Percentiles rank a stretch among this genome's conserved stretches.
phyloP scores from a whole-genome alignment of 129 eudicot species.

The Gnaphalium uliginosum region DNA sequence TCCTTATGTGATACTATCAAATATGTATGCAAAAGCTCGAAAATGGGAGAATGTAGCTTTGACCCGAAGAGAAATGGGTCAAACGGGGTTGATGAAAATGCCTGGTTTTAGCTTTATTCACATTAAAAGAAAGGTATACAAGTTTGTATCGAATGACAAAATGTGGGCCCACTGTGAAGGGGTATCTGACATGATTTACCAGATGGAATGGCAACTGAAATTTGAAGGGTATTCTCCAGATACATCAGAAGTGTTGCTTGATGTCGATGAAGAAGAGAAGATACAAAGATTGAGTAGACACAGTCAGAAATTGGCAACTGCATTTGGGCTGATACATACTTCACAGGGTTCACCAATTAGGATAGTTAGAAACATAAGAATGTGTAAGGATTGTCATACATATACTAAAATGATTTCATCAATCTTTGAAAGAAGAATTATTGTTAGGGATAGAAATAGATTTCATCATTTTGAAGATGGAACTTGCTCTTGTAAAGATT shows the following conservation, averaged over 20 bases:
- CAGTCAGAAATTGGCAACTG: constrained; percentile 82
- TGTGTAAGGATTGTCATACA: constrained; percentile 86
- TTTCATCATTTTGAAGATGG: constrained; percentile 90
- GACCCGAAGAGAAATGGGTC: constrained; percentile 35
- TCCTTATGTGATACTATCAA: constrained; percentile 41
- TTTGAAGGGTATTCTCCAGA: constrained; percentile 58
- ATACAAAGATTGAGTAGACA: constrained; percentile 63
- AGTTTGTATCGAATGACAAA: constrained; percentile 40
- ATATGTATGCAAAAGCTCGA: constrained; percentile 48
- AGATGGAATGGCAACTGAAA: constrained; percentile 24
- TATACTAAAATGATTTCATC: constrained; percentile 72
- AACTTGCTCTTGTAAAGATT: constrained; percentile 77
- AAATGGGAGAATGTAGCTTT: constrained; percentile 44
- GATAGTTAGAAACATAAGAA: constrained; percentile 78
- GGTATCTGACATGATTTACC: neutral
- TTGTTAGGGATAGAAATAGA: constrained; percentile 73
- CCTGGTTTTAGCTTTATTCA: constrained; percentile 44
- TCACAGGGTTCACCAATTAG: constrained; percentile 48
- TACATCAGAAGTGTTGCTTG: constrained; percentile 41
- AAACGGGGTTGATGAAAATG: constrained; percentile 36
- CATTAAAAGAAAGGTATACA: constrained; percentile 44
- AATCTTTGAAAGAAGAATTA: constrained; percentile 60
- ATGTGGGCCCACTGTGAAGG: neutral
- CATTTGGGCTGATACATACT: constrained; percentile 62
- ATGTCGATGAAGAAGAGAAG: constrained; percentile 74